Percentiles rank a stretch among this genome's conserved stretches.
Conservation (phyloP, 2,329 filamentous ascomycete genomes). For the Arthroderma sp. region DNA sequence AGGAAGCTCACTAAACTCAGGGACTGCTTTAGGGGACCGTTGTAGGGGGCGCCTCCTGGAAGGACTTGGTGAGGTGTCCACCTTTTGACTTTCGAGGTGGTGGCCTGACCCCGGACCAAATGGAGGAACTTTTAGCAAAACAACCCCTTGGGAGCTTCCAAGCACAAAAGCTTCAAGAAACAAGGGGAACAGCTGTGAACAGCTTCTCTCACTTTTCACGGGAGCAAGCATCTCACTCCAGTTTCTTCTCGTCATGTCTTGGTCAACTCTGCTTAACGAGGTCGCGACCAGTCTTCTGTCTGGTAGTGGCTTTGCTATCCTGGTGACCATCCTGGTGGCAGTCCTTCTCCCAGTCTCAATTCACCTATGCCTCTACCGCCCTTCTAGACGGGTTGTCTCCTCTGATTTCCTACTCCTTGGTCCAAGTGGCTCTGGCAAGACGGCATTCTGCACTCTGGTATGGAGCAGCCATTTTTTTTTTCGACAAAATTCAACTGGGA, state of each 20-base stretch:
- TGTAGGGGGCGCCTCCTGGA: no score
- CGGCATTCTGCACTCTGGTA: slow-evolving; percentile 67
- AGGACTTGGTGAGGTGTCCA: no score
- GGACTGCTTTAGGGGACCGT: no score
- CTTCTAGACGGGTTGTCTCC: slow-evolving; percentile 47
- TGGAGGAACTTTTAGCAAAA: no score
- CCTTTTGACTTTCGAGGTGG: no score
- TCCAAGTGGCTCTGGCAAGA: slow-evolving; percentile 75
- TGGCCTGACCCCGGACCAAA: no score
- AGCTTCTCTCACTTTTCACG: not conserved
- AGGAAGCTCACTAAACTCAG: no score
- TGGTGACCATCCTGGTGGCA: slow-evolving; percentile 57
- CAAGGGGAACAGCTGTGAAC: not conserved
- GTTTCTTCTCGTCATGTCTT: slow-evolving; percentile 6
- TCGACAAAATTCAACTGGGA: not conserved
- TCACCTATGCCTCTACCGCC: slow-evolving; percentile 59
- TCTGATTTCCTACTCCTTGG: slow-evolving; percentile 70
- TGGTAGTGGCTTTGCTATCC: slow-evolving; percentile 36
- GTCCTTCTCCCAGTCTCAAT: slow-evolving; percentile 63
- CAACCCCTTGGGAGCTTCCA: not conserved
- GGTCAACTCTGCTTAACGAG: slow-evolving; percentile 11
- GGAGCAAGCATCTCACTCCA: not conserved
- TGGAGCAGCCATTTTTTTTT: slow-evolving; percentile 14
- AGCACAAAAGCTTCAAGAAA: not conserved
- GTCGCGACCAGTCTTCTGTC: slow-evolving; percentile 31